Percentiles rank a stretch among this genome's conserved stretches.
Evolutionary conservation across 371 early-diverging fungal genomes (phyloP).

Genomic region (Mucor velutinosus): DNA sequence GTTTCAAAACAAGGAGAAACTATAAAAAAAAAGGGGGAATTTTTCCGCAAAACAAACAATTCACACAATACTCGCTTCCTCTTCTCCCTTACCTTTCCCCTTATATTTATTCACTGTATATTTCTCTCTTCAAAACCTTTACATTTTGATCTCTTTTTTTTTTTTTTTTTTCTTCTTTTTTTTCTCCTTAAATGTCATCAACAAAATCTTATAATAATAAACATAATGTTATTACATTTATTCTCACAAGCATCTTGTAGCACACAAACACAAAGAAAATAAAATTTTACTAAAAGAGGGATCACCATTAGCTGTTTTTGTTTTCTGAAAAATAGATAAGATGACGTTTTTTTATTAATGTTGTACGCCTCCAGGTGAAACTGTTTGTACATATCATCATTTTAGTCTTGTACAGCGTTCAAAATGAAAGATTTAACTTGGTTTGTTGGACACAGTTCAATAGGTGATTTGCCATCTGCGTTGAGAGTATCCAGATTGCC

Average conservation of each 20-base stretch:
- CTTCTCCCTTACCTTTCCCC: background rate
- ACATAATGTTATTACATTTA: background rate
- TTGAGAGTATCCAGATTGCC: constrained; percentile 53
- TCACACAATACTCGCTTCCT: background rate
- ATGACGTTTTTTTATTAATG: constrained; percentile 1
- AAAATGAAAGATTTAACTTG: constrained; percentile 12
- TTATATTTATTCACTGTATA: constrained; percentile 1
- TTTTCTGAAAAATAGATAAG: constrained; percentile 2
- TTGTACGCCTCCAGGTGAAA: background rate
- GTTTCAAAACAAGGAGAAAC: constrained; percentile 3
- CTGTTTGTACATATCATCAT: background rate
- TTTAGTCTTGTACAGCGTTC: background rate
- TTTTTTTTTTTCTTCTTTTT: background rate
- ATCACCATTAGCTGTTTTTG: background rate
- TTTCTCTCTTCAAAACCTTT: background rate
- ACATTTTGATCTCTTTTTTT: background rate
- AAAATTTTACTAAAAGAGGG: background rate
- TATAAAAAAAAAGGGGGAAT: background rate
- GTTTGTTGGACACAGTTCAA: constrained; percentile 35
- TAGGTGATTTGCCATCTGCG: constrained; percentile 44
- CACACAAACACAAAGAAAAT: background rate
- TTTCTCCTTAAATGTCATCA: background rate
- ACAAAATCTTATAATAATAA: constrained; percentile 1
- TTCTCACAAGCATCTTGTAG: background rate
- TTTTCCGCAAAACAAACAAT: constrained; percentile 1